Evolutionary conservation across 768 basidiomycete genomes (phyloP), one percentile per base, ranked within the genome.

Genomic region (Pleurotus platypus): DNA sequence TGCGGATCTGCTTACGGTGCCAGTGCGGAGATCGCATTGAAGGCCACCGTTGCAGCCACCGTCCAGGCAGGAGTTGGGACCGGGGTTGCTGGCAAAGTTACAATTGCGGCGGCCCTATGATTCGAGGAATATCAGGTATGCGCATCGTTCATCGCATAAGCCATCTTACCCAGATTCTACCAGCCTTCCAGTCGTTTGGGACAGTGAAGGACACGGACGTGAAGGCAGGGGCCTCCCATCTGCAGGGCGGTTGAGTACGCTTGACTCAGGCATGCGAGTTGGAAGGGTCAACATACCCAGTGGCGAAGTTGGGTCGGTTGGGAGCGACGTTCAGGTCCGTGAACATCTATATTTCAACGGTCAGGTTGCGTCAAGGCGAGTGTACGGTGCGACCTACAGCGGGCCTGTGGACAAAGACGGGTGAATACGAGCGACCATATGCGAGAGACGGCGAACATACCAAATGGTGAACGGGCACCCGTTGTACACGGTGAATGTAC

Each of bases 31-130:
- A 58, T 70, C 72, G 56, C 81, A 83, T 15, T 69, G 56, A 16
- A 83, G 64, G 47, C 81, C 81, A 13, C 82, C 81, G 57, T 78
- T 78, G 64, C 80, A 82, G 27, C 79, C 79, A 8, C 81, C 81
- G 40, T 74, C 73, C 9, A 75, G 39, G 56, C 81, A 83, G 15
- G 78, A 74, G 61, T 72, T 78, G 3, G 71, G 72, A n/a, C 66
- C 64, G 8, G 67, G 70, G 59, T 72, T 69, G 58, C 47, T 62
- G 43, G 67, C 69, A 61, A 83, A 83, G 63, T 82, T 66, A 56
- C 82, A 83, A 61, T 79, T 59, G 18, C 78, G 74, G 30, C 78
- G 77, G 58, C 65, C 76, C 77, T 77, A 50, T 20, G 24, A 46
- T 57, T 45, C 58, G 45, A 55, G 63, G 27, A 63, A 65, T 65